Conservation (phyloP, 2,329 filamentous ascomycete species). For the Fusarium pseudocircinatum region DNA sequence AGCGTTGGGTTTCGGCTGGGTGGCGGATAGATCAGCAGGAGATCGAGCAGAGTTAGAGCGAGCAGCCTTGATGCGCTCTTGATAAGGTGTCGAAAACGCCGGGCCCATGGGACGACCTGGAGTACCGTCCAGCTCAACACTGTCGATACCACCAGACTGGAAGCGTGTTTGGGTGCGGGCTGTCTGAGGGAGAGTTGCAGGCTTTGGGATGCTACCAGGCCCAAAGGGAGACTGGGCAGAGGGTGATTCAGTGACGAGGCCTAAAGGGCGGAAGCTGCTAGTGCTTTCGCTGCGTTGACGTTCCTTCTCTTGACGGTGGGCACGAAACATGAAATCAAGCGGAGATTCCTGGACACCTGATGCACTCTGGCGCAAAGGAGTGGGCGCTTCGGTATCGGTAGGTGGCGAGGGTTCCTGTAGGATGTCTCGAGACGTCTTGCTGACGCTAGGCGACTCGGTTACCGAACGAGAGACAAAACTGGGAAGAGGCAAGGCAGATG, state of each 20-base stretch:
- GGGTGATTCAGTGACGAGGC: constrained; percentile 62
- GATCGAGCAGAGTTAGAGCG: constrained; percentile 48
- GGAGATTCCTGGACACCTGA: constrained; percentile 70
- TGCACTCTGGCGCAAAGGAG: constrained; percentile 53
- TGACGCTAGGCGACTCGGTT: constrained; percentile 65
- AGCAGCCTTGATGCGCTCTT: constrained; percentile 68
- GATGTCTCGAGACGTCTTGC: constrained; percentile 49
- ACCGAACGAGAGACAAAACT: constrained; percentile 83
- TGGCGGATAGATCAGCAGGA: constrained; percentile 16
- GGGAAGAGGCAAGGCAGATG: constrained; percentile 88
- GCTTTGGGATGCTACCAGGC: constrained; percentile 30
- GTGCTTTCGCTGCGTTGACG: constrained; percentile 65
- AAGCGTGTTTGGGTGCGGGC: constrained; percentile 39
- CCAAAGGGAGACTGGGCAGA: constrained; percentile 52
- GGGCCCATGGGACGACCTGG: constrained; percentile 67
- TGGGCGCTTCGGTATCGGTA: constrained; percentile 61
- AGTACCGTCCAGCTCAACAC: constrained; percentile 70
- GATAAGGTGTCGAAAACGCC: constrained; percentile 74
- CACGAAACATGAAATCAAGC: constrained; percentile 89
- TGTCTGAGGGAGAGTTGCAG: constrained; percentile 40
- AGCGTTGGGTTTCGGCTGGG: constrained; percentile 11
- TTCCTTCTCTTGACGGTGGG: constrained; percentile 81
- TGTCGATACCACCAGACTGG: constrained; percentile 40
- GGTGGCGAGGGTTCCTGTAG: constrained; percentile 60
- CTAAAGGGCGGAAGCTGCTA: constrained; percentile 53